Percentiles rank a stretch among this genome's conserved stretches.
These are phyloP conservation scores for Boletus insuetus DNA, from an alignment of 768 basidiomycete genomes.

Conservation along the genomic window DNA sequence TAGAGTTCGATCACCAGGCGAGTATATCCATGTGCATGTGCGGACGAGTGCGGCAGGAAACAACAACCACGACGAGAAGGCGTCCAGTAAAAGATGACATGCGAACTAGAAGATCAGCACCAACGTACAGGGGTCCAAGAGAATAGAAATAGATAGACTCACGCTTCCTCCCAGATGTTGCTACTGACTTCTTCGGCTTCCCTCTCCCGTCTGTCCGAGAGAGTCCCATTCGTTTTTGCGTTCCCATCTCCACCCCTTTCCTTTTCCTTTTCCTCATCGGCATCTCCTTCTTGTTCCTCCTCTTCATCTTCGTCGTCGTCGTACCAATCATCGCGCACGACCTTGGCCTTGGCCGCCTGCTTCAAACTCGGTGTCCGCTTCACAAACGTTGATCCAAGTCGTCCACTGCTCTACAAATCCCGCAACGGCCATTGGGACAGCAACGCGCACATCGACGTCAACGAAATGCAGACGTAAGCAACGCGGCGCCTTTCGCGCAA, in stretches of 20 bases:
- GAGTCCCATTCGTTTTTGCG: background rate
- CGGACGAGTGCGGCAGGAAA: background rate
- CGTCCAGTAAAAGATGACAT: background rate
- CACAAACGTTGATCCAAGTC: background rate
- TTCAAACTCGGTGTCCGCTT: constrained; percentile 1
- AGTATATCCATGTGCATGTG: background rate
- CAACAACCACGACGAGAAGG: background rate
- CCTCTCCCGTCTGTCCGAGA: too few relatives aligned
- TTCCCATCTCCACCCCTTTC: too few relatives aligned
- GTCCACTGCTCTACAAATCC: constrained; percentile 5
- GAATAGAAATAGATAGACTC: constrained; percentile 28
- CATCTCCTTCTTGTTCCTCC: background rate
- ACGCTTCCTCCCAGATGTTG: constrained; percentile 72
- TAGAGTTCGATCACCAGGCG: background rate
- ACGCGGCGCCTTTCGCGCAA: constrained; percentile 1
- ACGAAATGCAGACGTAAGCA: constrained; percentile 10
- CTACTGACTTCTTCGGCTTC: constrained; percentile 33
- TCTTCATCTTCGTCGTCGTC: constrained; percentile 43
- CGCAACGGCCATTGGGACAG: background rate
- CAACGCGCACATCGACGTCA: too few relatives aligned
- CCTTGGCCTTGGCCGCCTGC: background rate
- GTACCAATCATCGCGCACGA: constrained; percentile 58
- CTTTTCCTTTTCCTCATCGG: too few relatives aligned
- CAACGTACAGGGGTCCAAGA: background rate
- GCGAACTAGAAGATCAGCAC: constrained; percentile 15